Percentiles rank a stretch among this genome's conserved stretches.
Conservation (phyloP, 345 rosid genomes). For the Citropsis articulata region DNA sequence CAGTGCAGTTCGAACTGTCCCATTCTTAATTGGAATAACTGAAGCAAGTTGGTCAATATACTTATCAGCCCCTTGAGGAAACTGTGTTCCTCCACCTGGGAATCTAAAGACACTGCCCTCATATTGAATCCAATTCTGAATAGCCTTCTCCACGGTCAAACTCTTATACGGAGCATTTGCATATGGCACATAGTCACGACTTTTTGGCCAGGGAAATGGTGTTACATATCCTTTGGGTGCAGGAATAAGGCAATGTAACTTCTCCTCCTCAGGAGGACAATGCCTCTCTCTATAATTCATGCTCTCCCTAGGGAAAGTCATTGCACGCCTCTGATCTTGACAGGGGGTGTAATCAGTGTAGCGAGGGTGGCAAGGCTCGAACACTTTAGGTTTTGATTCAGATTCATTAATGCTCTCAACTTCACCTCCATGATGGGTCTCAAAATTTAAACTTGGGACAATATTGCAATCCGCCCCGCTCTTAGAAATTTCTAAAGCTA, state of each 20-base stretch:
- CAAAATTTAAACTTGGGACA: constrained; percentile 68
- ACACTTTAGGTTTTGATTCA: constrained; percentile 47
- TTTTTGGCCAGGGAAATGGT: constrained; percentile 98
- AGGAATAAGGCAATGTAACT: constrained; percentile 77
- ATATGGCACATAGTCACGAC: constrained; percentile 94
- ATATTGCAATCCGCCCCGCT: constrained; percentile 80
- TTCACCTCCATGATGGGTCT: constrained; percentile 88
- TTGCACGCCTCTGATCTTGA: constrained; percentile 93
- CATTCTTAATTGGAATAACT: constrained; percentile 80
- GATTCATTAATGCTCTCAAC: constrained; percentile 38
- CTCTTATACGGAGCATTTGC: constrained; percentile 98
- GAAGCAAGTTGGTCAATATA: constrained; percentile 94
- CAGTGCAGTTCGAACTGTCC: constrained; percentile 92
- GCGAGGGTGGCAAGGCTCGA: constrained; percentile 61
- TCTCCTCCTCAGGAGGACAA: constrained; percentile 72
- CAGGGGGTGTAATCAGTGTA: constrained; percentile 95
- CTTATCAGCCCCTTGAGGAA: constrained; percentile 98
- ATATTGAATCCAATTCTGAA: constrained; percentile 98
- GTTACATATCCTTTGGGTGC: constrained; percentile 96
- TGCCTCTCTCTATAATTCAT: constrained; percentile 95
- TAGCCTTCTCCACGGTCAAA: constrained; percentile 98
- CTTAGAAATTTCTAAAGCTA: constrained; percentile 80
- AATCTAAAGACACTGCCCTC: constrained; percentile 95
- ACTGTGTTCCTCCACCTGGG: constrained; percentile 99
- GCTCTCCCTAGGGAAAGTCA: constrained; percentile 93